Base-by-base conservation (phyloP, 352 stramenopile species). In the Phytophthora agathidicida region DNA sequence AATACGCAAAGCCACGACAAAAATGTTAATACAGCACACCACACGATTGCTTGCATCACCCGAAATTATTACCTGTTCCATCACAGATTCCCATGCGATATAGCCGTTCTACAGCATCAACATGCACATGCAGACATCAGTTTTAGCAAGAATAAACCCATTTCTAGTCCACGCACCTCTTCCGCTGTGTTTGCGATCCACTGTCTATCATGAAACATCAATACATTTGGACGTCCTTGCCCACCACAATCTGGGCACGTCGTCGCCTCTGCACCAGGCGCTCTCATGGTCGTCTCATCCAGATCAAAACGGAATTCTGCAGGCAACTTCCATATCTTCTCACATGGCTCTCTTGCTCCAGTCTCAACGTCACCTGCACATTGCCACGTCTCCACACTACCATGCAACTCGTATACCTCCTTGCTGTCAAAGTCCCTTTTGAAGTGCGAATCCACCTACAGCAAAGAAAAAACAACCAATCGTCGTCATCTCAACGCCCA, bases 121-220 rank as follows among this genome's bases (percentile, higher is more conserved):
- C n/a, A n/a, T n/a, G 2, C 9, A 36, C 16, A 36, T 27, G n/a
- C n/a, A n/a, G n/a, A n/a, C n/a, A n/a, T n/a, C n/a, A n/a, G n/a
- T n/a, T n/a, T n/a, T 20, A 46, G 13, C 20, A 20, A 3, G n/a
- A n/a, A 31, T 17, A 44, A 49, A 22, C 22, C 7, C 11, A 33
- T 38, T n/a, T 36, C 24, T 17, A 27, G 3, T 7, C 20, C 32
- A 52, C 46, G 5, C 33, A 94, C 84, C 73, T 91, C 81, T 37
- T 91, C 77, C 3, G 52, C 36, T 1, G 58, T 58, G 44, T 96
- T 96, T 3, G 80, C 66, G 26, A 94, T 77, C 89, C 87, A 96
- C 14, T 83, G 77, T 33, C 76, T 83, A 66, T 98, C 91, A 30
- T 88, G 76, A 53, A 98, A 98, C 91, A 98, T 98, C 11, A 98